Evolutionary conservation across 1,139 yeast genomes (phyloP).

Genomic region (Pichia terricola): DNA sequence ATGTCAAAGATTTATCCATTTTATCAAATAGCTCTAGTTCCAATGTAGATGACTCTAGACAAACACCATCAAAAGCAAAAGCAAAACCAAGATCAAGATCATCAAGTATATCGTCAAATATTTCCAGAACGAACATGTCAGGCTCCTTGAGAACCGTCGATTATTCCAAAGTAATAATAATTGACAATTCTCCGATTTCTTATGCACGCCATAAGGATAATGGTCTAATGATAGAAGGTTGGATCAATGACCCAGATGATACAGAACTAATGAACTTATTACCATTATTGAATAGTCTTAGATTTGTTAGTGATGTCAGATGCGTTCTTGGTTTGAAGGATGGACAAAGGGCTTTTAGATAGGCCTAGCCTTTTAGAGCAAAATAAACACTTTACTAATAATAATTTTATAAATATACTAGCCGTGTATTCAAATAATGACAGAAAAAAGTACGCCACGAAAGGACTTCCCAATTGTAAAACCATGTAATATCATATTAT

Average conservation of each 20-base stretch:
- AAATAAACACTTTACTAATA: background rate
- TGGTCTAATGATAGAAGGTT: slow-evolving; percentile 90
- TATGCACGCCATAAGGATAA: slow-evolving; percentile 77
- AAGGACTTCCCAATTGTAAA: no score
- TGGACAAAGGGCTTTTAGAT: slow-evolving; percentile 59
- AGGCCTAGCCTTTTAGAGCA: background rate
- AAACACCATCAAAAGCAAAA: background rate
- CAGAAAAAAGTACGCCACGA: no score
- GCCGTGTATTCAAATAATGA: no score
- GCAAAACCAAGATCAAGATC: slow-evolving; percentile 8
- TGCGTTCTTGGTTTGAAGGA: slow-evolving; percentile 62
- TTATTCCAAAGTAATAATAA: slow-evolving; percentile 62
- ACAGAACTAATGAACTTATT: slow-evolving; percentile 68
- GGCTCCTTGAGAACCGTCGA: slow-evolving; percentile 27
- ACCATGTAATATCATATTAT: no score
- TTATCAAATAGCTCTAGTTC: slow-evolving; percentile 2
- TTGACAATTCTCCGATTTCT: slow-evolving; percentile 89
- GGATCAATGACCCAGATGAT: slow-evolving; percentile 94
- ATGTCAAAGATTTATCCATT: slow-evolving; percentile 70
- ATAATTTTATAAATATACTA: no score
- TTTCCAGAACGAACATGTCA: slow-evolving; percentile 1
- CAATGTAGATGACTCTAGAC: background rate
- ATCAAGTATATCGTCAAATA: slow-evolving; percentile 5
- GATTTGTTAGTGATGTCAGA: slow-evolving; percentile 83
- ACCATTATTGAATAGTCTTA: slow-evolving; percentile 71